Evolutionary conservation across 2,329 filamentous ascomycete genomes (phyloP).

Genomic region (Dothideomycetes sp.): DNA sequence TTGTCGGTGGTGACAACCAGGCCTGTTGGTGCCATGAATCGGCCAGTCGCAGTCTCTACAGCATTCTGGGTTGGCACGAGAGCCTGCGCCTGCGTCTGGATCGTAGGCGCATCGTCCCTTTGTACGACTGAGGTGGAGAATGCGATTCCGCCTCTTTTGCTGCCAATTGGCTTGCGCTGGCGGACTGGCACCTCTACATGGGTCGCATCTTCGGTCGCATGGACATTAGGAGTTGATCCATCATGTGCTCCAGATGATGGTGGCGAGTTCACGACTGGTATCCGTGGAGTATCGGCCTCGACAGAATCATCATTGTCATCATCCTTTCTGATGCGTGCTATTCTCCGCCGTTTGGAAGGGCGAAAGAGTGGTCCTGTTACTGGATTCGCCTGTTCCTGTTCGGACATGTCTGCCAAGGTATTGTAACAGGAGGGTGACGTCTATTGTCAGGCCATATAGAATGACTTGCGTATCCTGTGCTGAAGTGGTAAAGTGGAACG

Average conservation of each 20-base stretch:
- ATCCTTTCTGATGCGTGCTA: conserved; percentile 33
- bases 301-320: conserved; percentile 13
- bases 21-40: conserved; percentile 65
- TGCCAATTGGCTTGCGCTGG: conserved; percentile 39
- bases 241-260: no score
- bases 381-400: not conserved
- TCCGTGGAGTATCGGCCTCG: conserved; percentile 4
- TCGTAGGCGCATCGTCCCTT: conserved; percentile 12
- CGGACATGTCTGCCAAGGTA: no score
- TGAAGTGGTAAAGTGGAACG: no score
- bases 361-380: conserved; percentile 33
- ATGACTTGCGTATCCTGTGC: no score
- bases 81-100: conserved; percentile 16
- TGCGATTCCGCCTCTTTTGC: conserved; percentile 44
- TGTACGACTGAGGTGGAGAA: conserved; percentile 34
- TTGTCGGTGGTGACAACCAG: conserved; percentile 52
- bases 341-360: conserved; percentile 39
- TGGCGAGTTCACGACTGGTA: no score
- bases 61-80: conserved; percentile 22
- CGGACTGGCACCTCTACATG: conserved; percentile 15
- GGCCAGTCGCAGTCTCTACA: conserved; percentile 34
- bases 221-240: no score
- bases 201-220: not conserved
- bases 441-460: no score
- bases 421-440: no score